A percentile compares a stretch with the other conserved stretches of the same genome.
Conservation (phyloP, 768 basidiomycete species). For the Boletellus emodensis region DNA sequence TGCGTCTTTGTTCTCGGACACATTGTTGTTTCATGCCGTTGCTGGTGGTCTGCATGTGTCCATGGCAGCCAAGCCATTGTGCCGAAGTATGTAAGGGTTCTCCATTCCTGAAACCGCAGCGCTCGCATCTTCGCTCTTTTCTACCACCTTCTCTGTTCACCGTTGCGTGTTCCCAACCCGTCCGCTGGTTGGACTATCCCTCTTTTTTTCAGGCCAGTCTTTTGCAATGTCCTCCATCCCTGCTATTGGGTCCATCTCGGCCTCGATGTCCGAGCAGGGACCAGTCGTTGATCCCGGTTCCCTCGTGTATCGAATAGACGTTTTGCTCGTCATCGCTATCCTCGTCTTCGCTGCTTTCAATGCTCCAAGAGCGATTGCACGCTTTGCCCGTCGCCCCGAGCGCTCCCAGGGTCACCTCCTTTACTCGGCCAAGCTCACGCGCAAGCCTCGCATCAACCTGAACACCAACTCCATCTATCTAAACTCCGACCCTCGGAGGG, state of each 20-base stretch:
- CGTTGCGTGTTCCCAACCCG: neutral
- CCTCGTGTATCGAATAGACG: slow-evolving; percentile 38
- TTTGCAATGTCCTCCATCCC: slow-evolving; percentile 11
- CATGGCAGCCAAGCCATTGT: no score
- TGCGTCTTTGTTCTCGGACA: no score
- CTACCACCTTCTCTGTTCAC: neutral
- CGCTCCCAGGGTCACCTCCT: slow-evolving; percentile 52
- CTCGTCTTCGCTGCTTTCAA: slow-evolving; percentile 38
- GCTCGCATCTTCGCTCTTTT: no score
- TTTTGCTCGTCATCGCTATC: slow-evolving; percentile 43
- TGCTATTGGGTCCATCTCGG: neutral
- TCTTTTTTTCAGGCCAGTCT: slow-evolving; percentile 9
- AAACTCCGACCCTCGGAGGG: slow-evolving; percentile 9
- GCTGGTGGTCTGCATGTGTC: no score
- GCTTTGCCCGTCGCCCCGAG: slow-evolving; percentile 46
- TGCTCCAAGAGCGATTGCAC: slow-evolving; percentile 48
- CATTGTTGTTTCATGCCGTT: no score
- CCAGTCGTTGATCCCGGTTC: slow-evolving; percentile 1
- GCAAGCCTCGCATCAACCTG: slow-evolving; percentile 8
- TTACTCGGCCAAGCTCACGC: slow-evolving; percentile 13
- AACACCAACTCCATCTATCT: slow-evolving; percentile 14
- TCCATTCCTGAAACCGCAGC: neutral
- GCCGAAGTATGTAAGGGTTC: no score
- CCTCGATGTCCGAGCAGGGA: neutral
- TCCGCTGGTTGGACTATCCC: slow-evolving; percentile 5